Evolutionary conservation across 805 yeast species (phyloP).

Genomic region (Metschnikowia colocasiae): DNA sequence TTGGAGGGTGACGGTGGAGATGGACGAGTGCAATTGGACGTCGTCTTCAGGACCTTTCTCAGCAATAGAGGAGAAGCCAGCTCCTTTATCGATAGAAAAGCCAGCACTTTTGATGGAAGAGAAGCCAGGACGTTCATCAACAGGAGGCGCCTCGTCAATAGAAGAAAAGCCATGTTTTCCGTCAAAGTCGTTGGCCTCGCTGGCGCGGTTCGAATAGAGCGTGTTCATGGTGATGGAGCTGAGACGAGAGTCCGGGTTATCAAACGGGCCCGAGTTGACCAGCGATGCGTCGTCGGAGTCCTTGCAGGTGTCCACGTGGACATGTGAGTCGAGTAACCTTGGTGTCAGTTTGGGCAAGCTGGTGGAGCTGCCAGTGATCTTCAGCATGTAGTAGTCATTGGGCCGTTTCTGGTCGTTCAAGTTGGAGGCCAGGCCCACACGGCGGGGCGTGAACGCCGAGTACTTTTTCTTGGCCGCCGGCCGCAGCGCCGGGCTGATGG

Average conservation of each 20-base stretch:
- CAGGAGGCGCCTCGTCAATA: background rate
- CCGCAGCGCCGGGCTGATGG: conserved; percentile 13
- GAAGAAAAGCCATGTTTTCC: conserved; percentile 2
- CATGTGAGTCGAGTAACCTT: conserved; percentile 32
- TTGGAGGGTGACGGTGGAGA: conserved; percentile 20
- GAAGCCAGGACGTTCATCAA: background rate
- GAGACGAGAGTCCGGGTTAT: conserved; percentile 33
- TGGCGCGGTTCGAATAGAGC: conserved; percentile 15
- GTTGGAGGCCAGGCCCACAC: conserved; percentile 26
- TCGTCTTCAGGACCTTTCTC: conserved; percentile 4
- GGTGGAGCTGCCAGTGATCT: conserved; percentile 23
- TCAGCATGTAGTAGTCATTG: conserved; percentile 37
- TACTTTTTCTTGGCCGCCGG: conserved; percentile 19
- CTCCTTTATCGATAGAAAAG: background rate
- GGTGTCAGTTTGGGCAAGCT: conserved; percentile 20
- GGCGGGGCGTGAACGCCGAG: conserved; percentile 17
- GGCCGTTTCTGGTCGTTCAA: conserved; percentile 31
- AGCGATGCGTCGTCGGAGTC: conserved; percentile 35
- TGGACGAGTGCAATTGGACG: conserved; percentile 16
- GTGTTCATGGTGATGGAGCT: conserved; percentile 36
- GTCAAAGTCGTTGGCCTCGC: conserved; percentile 6
- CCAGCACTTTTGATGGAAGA: no score
- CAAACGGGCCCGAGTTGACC: conserved; percentile 33
- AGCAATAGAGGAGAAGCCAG: background rate
- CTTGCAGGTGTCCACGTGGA: conserved; percentile 24